Evolutionary conservation across 345 rosid genomes (phyloP).

Genomic region (Cardamine occulta): DNA sequence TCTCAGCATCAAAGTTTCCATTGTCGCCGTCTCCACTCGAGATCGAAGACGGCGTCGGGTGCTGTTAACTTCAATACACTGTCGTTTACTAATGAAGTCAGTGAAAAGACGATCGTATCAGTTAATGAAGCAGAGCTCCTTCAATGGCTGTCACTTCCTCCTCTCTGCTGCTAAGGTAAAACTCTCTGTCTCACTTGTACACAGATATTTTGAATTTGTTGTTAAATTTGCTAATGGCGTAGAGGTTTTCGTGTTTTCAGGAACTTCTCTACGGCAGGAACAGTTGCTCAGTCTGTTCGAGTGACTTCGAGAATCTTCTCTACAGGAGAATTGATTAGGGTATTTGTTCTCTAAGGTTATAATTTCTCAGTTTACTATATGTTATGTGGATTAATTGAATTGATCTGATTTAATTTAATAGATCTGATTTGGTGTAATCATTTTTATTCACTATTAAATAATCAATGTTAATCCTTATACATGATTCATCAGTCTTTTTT

Average conservation of each 20-base stretch:
- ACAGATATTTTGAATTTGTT: neutral
- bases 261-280: conserved; percentile 43
- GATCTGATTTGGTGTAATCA: too few relatives aligned
- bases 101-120: neutral
- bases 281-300: conserved; percentile 42
- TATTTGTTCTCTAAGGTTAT: conserved; percentile 51
- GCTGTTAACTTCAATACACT: neutral
- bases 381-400: neutral
- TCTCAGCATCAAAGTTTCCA: conserved; percentile 65
- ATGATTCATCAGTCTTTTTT: too few relatives aligned
- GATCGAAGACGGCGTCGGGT: conserved; percentile 8
- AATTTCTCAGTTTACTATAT: neutral
- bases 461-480: too few relatives aligned
- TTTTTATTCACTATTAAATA: too few relatives aligned
- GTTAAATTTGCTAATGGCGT: neutral
- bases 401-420: conserved; percentile 19
- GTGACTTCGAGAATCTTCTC: conserved; percentile 33
- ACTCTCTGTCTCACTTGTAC: neutral
- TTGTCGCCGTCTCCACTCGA: conserved; percentile 32
- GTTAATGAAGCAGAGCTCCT: conserved; percentile 28
- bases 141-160: conserved; percentile 57
- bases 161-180: conserved; percentile 49
- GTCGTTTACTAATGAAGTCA: neutral
- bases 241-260: conserved; percentile 46
- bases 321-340: conserved; percentile 30